Evolutionary conservation across 257 asterid genomes (phyloP), one percentile per base, ranked within the genome.

Genomic region (Parsonsia alboflavescens): DNA sequence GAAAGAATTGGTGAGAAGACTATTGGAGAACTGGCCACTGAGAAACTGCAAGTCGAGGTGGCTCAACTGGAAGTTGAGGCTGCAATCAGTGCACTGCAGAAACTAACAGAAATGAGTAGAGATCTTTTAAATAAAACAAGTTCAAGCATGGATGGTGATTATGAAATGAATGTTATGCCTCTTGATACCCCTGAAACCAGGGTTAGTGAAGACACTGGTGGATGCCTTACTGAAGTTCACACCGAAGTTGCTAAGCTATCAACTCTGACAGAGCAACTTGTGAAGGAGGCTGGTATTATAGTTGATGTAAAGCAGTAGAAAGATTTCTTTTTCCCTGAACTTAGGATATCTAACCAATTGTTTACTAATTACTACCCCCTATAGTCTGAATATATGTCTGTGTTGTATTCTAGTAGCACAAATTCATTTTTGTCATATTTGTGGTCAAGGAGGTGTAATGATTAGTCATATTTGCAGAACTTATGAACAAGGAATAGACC

Each of bases 31-130:
- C 85, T 85, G 30, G 92, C 90, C 56, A 85, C 84, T 19, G 97
- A 90, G 85, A 85, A 88, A 68, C 96, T 91, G 58, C 89, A 89
- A 68, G 11, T 90, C 21, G 93, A 89, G 82, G 88, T 82, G 64
- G 93, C 97, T 67, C 89, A 87, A 76, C 77, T 91, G 76, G 92
- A 93, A 80, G 89, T 86, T 33, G 94, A 91, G 84, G 97, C 96
- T 66, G 97, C 96, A 21, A 88, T 87, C 1, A 74, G 80, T 73
- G 96, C 96, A 0, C 87, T 93, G 36, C 85, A 80, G 45, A 87
- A 85, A 68, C 86, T 93, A 67, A 79, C 91, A 3, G 96, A 88
- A 67, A 82, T 93, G 89, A 93, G 96, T 58, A 81, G 86, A 39
- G 88, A 85, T 76, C 93, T 93, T 78, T 54, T 89, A 79, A 68